Base-by-base conservation (phyloP, 257 asterid genomes). In the Nicotiana attenuata region DNA sequence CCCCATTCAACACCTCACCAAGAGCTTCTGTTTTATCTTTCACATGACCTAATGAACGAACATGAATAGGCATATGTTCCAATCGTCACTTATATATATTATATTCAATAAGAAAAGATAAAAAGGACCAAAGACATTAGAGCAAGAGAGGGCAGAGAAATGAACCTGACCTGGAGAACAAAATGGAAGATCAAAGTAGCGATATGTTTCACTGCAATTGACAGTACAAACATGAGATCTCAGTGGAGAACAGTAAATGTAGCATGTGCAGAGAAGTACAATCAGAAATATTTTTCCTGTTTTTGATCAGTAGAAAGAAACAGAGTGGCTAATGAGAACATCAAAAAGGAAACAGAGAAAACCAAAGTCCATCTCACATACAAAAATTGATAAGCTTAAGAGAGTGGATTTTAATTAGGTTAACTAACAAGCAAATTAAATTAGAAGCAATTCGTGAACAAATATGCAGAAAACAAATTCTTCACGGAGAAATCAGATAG, bases 121-220 rank as follows among this genome's bases (percentile, higher is more conserved):
- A 59, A 78, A 78, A n/a, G 35, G 33, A 24, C 35, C 68, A 22
- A 13, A 55, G 22, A 57, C 35, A 59, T 59, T n/a, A 60, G 50
- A 28, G 38, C 35, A 45, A 35, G 17, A 80, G 28, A 80, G 29
- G 47, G 45, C 50, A 22, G 47, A 28, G 63, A 64, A 56, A 80
- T 80, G 65, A 80, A 3, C 20, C 77, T 80, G 29, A 87, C 92
- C 92, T 84, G 92, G 91, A 53, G 83, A 65, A 81, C 92, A 89
- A 82, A 89, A 89, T 19, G 92, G 92, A 78, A 89, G 92, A 77
- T 89, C 92, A 22, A 89, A 89, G 55, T 82, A 89, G 22, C 92
- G 88, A 57, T 89, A 87, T 47, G 91, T 89, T 83, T 89, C 92
- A 81, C 92, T 89, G 84, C 83, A 87, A 84, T 17, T 29, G 76